Evolutionary conservation across 2,329 filamentous ascomycete species (phyloP).

Genomic region (Epichloe uncinata): DNA sequence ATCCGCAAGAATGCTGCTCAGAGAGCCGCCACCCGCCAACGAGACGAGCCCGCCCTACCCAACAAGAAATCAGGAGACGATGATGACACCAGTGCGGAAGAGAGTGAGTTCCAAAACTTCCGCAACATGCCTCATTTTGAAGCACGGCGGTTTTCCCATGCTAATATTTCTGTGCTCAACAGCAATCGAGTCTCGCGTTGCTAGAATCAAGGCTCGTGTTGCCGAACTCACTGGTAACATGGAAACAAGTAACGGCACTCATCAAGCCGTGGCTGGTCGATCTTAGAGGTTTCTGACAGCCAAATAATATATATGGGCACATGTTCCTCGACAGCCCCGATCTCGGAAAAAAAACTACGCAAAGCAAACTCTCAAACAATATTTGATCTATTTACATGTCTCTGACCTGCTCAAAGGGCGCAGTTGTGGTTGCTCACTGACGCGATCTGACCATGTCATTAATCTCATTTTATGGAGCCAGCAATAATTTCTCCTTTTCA

Average conservation of each 20-base stretch:
- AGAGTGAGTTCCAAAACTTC: slow-evolving; percentile 51
- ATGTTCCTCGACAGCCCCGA: not conserved
- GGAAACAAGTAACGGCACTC: slow-evolving; percentile 38
- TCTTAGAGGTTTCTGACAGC: slow-evolving; percentile 10
- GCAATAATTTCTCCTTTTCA: not conserved
- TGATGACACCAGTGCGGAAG: slow-evolving; percentile 88
- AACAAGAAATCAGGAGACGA: slow-evolving; percentile 50
- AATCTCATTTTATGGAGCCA: not conserved
- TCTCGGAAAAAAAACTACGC: not conserved
- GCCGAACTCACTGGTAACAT: slow-evolving; percentile 84
- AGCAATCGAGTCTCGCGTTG: slow-evolving; percentile 94
- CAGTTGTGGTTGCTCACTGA: not conserved
- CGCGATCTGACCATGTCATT: not conserved
- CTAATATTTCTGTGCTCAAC: slow-evolving; percentile 13
- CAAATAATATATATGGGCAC: not conserved
- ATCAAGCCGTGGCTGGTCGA: slow-evolving; percentile 10
- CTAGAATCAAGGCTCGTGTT: slow-evolving; percentile 93
- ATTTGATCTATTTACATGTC: not conserved
- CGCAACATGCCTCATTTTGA: not conserved
- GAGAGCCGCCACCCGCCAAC: slow-evolving; percentile 51
- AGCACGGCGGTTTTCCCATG: not conserved
- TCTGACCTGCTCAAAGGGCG: not conserved
- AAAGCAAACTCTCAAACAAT: not conserved
- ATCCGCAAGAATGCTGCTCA: slow-evolving; percentile 91
- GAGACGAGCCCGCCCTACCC: slow-evolving; percentile 50